Conservation (phyloP, 2,329 filamentous ascomycete species). For the Claviceps capensis region DNA sequence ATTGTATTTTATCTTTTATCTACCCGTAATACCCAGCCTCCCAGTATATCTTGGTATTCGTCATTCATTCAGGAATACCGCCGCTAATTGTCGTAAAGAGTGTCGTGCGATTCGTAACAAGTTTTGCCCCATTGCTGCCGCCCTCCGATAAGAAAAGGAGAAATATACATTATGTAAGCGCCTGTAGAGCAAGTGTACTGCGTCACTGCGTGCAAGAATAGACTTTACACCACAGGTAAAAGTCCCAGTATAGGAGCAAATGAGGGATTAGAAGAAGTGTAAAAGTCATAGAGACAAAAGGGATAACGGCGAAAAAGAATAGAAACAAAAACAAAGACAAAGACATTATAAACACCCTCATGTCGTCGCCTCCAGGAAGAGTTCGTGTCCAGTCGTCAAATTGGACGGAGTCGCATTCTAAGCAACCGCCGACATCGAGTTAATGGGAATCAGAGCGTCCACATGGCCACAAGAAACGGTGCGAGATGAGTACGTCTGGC, state of each 20-base stretch:
- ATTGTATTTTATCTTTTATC: not conserved
- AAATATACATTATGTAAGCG: conserved; percentile 3
- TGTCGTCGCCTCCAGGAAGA: not conserved
- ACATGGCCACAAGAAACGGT: conserved; percentile 15
- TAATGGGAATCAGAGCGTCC: conserved; percentile 13
- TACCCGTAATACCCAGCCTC: not conserved
- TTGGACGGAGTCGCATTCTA: conserved; percentile 7
- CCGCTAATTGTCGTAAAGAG: not conserved
- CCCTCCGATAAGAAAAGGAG: not conserved
- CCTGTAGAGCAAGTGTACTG: not conserved
- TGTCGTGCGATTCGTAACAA: not conserved
- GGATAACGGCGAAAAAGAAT: not conserved
- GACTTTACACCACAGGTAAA: too few species aligned
- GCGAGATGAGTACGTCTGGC: conserved; percentile 19
- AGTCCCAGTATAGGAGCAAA: not conserved
- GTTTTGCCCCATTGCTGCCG: not conserved
- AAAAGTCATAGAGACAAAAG: not conserved
- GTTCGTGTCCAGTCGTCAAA: not conserved
- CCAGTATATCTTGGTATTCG: not conserved
- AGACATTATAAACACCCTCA: too few species aligned
- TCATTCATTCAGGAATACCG: not conserved
- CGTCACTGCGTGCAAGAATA: too few species aligned
- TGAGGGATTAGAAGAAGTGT: not conserved
- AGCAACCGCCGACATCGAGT: conserved; percentile 13
- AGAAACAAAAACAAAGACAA: not conserved